Evolutionary conservation across 208 protist species (phyloP), one percentile per base, ranked within the genome.

Genomic region (Zelonia costaricensis): DNA sequence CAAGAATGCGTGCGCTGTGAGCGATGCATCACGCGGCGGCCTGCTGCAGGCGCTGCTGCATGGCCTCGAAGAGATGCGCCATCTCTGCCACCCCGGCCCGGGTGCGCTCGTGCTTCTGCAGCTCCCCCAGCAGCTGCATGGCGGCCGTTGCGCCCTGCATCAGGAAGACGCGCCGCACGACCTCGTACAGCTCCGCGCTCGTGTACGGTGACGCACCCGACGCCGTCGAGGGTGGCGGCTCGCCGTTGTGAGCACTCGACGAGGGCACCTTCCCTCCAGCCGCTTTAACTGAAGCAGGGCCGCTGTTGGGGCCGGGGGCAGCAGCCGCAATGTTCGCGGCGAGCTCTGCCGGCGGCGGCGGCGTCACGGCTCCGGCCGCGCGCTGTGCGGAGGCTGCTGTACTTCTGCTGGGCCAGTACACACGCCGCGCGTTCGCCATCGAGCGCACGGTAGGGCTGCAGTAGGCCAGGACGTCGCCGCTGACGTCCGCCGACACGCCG

Each of bases 141-240:
- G 66, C 66, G 2, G 66, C 57, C 3, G 48, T 33, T n/a, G 66
- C 44, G 8, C 66, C 66, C 4, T 73, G 58, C 27, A 61, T n/a
- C 0, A 73, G 58, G 38, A 73, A 66, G 10, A 73, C 66, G 7
- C 58, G 66, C 0, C 52, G 57, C 49, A 73, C 58, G 28, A 61
- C 20, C 20, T 61, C 66, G 18, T 73, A 65, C 35, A 73, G 30
- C 27, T 73, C 66, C 2, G 58, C 42, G 28, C 52, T 73, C 16
- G 43, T 73, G 44, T 66, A 66, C 15, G 40, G 12, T n/a, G 58
- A 40, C 2, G 59, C 28, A n/a, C n/a, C n/a, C n/a, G n/a, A n/a
- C n/a, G n/a, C n/a, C n/a, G n/a, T n/a, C n/a, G n/a, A n/a, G n/a
- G n/a, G n/a, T n/a, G n/a, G n/a, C n/a, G n/a, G n/a, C n/a, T n/a